Evolutionary conservation across 2,329 filamentous ascomycete genomes (phyloP), one percentile per base, ranked within the genome.

Genomic region (Eutypa lata): DNA sequence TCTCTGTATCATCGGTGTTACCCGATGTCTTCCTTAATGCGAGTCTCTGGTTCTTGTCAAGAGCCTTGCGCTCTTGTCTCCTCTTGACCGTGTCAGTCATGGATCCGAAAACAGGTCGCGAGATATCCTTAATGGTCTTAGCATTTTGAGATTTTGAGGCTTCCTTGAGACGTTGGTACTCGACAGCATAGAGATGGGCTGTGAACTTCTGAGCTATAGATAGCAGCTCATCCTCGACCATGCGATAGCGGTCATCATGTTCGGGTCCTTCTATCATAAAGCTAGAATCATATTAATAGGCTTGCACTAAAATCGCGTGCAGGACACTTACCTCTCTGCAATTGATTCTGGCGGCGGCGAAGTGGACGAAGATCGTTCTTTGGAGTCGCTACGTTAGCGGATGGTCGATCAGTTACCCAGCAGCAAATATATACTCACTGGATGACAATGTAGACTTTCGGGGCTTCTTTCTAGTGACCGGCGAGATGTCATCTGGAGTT

Each of bases 161-260:
- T 33, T 74, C 71, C 67, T 87, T 88, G 44, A 90, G 78, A 3
- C 86, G 80, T 53, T 84, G 77, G 66, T 93, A 93, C 68, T 91
- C 89, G 16, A 84, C 87, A n/a, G 84, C 81, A 65, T 92, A 89
- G 2, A 93, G 78, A 67, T 91, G 88, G 5, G 80, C 79, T 0
- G 89, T 93, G 69, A 90, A 93, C 2, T 76, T 73, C 49, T 83
- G 81, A 0, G 89, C 89, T 0, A 84, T 81, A 16, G 79, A 73
- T 19, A 87, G 72, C 57, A 94, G 83, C 60, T 93, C 89, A 61
- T 94, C 90, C 68, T 93, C 90, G 0, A 94, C 90, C 87, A 93
- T 92, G 62, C 89, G 86, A 69, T 83, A 93, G 51, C 72, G 73
- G 65, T 92, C 88, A 66, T 94, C 90, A n/a, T 78, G 69, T 3